phyloP scores from a whole-genome alignment of 2,329 filamentous ascomycete species.

The Fragosphaeria purpurea region DNA sequence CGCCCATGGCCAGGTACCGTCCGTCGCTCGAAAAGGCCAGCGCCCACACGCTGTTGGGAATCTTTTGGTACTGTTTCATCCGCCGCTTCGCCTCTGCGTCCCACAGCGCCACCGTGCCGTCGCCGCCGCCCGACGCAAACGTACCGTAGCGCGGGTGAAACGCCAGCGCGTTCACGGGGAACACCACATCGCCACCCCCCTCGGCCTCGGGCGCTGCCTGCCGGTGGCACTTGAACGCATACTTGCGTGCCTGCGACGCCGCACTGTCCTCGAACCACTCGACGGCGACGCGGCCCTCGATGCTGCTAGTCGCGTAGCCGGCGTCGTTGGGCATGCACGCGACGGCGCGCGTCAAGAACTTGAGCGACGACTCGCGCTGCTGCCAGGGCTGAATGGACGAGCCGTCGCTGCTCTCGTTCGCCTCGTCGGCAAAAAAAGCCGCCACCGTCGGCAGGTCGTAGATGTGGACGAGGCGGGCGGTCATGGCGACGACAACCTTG shows the following conservation, averaged over 20 bases:
- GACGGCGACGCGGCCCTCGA: conserved; percentile 90
- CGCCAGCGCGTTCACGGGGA: conserved; percentile 79
- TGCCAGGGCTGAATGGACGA: conserved; percentile 71
- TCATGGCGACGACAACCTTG: conserved; percentile 93
- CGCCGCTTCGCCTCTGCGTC: conserved; percentile 83
- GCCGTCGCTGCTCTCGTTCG: conserved; percentile 24
- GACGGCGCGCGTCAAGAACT: conserved; percentile 89
- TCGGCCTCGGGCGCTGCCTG: conserved; percentile 55
- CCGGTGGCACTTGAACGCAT: conserved; percentile 97
- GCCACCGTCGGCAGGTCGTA: conserved; percentile 72
- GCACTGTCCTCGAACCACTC: conserved; percentile 93
- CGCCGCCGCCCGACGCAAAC: conserved; percentile 81
- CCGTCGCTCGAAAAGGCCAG: conserved; percentile 71
- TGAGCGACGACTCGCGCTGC: conserved; percentile 82
- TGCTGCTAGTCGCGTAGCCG: conserved; percentile 84
- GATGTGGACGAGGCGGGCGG: conserved; percentile 83
- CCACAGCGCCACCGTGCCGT: conserved; percentile 88
- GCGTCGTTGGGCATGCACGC: conserved; percentile 95
- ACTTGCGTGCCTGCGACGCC: conserved; percentile 84
- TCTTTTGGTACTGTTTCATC: conserved; percentile 81
- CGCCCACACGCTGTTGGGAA: conserved; percentile 66
- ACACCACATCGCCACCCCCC: conserved; percentile 68
- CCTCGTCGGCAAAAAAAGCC: conserved; percentile 37
- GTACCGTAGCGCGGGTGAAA: conserved; percentile 79
- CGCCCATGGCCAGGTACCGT: conserved; percentile 65